Conservation (phyloP, 192 early-diverging fungal genomes). For the Pilaira anomala region DNA sequence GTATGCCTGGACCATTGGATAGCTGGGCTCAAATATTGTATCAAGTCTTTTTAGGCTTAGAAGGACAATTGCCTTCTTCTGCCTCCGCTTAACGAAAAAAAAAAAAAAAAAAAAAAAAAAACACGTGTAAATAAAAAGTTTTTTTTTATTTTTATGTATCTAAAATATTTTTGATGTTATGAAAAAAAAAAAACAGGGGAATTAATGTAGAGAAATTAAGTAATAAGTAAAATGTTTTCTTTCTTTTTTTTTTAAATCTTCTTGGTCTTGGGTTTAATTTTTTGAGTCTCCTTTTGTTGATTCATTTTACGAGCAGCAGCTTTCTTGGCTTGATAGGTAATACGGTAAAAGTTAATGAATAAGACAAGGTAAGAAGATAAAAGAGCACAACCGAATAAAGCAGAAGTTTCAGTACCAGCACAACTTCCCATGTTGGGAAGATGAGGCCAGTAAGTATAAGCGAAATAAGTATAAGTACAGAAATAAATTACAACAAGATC, state of each 20-base stretch:
- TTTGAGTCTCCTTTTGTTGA: constrained; percentile 4
- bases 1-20: constrained; percentile 54
- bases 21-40: constrained; percentile 43
- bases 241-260: too few relatives aligned
- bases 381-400: constrained; percentile 78
- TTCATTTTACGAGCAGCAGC: constrained; percentile 20
- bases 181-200: not conserved
- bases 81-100: too few relatives aligned
- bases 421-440: constrained; percentile 66
- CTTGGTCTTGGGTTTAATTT: constrained; percentile 15
- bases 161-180: not conserved
- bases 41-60: constrained; percentile 26
- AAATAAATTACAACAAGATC: constrained; percentile 84
- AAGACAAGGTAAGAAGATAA: constrained; percentile 79
- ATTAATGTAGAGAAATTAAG: not conserved
- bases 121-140: not conserved
- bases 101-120: not conserved
- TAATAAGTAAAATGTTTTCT: not conserved
- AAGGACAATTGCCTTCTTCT: not conserved
- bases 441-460: constrained; percentile 58
- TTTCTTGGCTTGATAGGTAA: constrained; percentile 73
- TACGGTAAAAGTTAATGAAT: constrained; percentile 89
- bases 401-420: constrained; percentile 72
- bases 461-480: constrained; percentile 82
- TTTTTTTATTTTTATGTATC: not conserved